A percentile compares a stretch with the other conserved stretches of the same genome.
Conservation (phyloP, 2,329 filamentous ascomycete genomes). For the Elsinoe perseae region DNA sequence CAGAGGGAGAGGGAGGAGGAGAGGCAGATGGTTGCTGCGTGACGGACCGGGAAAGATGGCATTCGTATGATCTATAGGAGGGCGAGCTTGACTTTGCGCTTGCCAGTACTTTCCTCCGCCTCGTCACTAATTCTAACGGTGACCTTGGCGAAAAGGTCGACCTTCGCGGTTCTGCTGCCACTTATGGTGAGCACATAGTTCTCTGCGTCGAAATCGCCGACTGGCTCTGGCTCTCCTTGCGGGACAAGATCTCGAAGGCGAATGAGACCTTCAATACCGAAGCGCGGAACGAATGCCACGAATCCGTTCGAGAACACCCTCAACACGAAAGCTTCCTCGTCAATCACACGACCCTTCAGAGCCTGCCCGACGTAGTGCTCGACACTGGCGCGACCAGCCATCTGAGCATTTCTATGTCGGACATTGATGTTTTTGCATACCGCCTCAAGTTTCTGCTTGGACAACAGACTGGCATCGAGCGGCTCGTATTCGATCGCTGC, state of each 20-base stretch:
- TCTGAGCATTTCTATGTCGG: conserved; percentile 91
- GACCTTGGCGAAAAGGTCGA: conserved; percentile 90
- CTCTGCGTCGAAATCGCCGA: conserved; percentile 77
- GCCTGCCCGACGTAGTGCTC: conserved; percentile 98
- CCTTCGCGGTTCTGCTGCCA: conserved; percentile 43
- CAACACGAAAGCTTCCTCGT: conserved; percentile 94
- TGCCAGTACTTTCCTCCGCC: conserved; percentile 91
- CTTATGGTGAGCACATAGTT: conserved; percentile 64
- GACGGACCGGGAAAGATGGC: background rate
- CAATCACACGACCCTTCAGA: conserved; percentile 64
- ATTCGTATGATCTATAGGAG: conserved; percentile 31
- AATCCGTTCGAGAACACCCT: conserved; percentile 96
- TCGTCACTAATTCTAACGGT: conserved; percentile 82
- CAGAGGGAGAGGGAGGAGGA: conserved; percentile 23
- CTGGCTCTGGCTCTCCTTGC: conserved; percentile 55
- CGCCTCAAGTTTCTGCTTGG: conserved; percentile 75
- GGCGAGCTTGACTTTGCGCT: conserved; percentile 76
- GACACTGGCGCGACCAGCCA: conserved; percentile 86
- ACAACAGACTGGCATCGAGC: conserved; percentile 72
- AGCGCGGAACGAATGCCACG: conserved; percentile 89
- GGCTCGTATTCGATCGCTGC: conserved; percentile 90
- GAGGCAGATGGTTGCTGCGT: conserved; percentile 25
- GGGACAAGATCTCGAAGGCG: conserved; percentile 69
- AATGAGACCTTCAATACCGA: conserved; percentile 90
- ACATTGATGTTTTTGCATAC: conserved; percentile 99